phyloP scores from a whole-genome alignment of 2,329 filamentous ascomycete genomes.

The Knufia petricola region DNA sequence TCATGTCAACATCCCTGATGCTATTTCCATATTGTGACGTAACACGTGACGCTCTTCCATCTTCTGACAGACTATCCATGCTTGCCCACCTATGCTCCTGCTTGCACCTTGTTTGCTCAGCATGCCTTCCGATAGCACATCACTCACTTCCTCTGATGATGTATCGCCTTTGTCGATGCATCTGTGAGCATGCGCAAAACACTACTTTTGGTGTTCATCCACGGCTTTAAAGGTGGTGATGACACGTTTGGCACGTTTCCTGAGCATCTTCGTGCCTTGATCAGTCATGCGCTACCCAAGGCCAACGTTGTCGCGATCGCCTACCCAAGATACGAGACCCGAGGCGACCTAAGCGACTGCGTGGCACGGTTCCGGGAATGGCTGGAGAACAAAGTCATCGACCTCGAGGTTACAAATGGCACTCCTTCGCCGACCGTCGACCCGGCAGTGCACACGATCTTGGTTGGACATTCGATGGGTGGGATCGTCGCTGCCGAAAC shows the following conservation, averaged over 20 bases:
- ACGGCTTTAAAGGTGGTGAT: slow-evolving; percentile 42
- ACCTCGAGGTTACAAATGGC: slow-evolving; percentile 63
- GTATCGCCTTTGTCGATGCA: background rate
- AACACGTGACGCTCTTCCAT: too few relatives aligned
- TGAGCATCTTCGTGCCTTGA: slow-evolving; percentile 32
- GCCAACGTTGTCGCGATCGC: slow-evolving; percentile 33
- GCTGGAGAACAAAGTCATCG: slow-evolving; percentile 83
- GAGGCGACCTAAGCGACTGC: slow-evolving; percentile 38
- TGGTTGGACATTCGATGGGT: slow-evolving; percentile 83
- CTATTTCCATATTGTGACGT: too few relatives aligned
- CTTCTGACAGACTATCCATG: too few relatives aligned
- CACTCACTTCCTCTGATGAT: background rate
- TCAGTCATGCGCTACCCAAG: slow-evolving; percentile 35
- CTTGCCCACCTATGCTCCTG: background rate
- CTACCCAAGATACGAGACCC: slow-evolving; percentile 43
- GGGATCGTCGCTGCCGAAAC: slow-evolving; percentile 92
- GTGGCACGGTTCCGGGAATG: slow-evolving; percentile 40
- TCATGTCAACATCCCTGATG: background rate
- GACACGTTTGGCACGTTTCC: slow-evolving; percentile 41
- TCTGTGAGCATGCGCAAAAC: slow-evolving; percentile 35
- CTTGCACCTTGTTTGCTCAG: background rate
- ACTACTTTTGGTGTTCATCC: slow-evolving; percentile 39
- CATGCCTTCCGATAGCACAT: background rate
- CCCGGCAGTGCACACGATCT: slow-evolving; percentile 69
- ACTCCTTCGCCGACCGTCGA: slow-evolving; percentile 79